Conservation (phyloP, 345 rosid species). For the Pistacia vera region DNA sequence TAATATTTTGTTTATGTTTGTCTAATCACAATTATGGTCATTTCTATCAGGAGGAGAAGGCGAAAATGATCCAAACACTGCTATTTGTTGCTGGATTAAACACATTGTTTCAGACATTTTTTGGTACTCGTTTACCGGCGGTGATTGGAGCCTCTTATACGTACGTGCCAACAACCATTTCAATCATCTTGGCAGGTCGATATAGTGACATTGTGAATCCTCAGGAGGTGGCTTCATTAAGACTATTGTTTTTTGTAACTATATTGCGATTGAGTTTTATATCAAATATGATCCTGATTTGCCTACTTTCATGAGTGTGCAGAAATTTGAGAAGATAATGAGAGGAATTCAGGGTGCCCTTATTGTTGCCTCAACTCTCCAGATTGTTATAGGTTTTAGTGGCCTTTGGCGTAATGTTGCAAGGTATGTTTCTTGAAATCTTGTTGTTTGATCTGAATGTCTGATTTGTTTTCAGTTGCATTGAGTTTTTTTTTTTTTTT, state of each 20-base stretch:
- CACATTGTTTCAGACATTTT: conserved; percentile 72
- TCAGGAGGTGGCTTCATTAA: conserved; percentile 61
- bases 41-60: conserved; percentile 76
- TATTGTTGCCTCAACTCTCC: conserved; percentile 93
- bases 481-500: background rate
- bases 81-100: conserved; percentile 91
- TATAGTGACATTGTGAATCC: conserved; percentile 80
- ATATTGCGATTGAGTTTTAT: background rate
- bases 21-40: background rate
- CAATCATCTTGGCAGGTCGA: conserved; percentile 83
- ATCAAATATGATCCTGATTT: background rate
- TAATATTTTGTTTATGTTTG: background rate
- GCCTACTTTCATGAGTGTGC: conserved; percentile 24
- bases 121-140: conserved; percentile 93
- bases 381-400: conserved; percentile 89
- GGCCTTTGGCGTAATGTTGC: conserved; percentile 98
- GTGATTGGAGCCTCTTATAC: conserved; percentile 87
- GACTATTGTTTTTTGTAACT: conserved; percentile 1
- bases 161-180: conserved; percentile 80
- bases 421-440: conserved; percentile 48
- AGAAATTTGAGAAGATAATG: conserved; percentile 93
- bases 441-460: conserved; percentile 6
- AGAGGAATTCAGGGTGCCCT: conserved; percentile 89
- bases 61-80: conserved; percentile 88
- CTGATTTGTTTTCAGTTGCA: background rate